A percentile compares a stretch with the other conserved stretches of the same genome.
Evolutionary conservation across 1,284 basidiomycete genomes (phyloP).

Genomic region (Pseudozyma flocculosa): DNA sequence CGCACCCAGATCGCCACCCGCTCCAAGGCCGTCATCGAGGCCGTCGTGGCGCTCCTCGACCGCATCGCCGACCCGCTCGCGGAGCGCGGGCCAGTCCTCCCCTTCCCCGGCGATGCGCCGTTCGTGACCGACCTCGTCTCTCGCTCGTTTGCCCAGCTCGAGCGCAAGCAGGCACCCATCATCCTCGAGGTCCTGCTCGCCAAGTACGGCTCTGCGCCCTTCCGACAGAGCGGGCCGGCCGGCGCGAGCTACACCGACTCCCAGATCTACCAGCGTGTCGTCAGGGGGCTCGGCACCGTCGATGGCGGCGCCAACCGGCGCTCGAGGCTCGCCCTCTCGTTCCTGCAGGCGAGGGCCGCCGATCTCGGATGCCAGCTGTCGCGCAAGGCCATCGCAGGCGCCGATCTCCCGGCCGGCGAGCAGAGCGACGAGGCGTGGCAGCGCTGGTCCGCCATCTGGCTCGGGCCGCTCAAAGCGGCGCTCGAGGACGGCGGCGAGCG

Average conservation of each 20-base stretch:
- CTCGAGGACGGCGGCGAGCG: slow-evolving; percentile 23
- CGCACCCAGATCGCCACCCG: slow-evolving; percentile 23
- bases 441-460: slow-evolving; percentile 20
- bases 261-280: slow-evolving; percentile 32
- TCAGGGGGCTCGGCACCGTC: slow-evolving; percentile 24
- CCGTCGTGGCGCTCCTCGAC: slow-evolving; percentile 12
- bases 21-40: slow-evolving; percentile 24
- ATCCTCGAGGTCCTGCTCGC: slow-evolving; percentile 26
- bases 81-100: slow-evolving; percentile 1
- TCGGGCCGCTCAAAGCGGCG: slow-evolving; percentile 8
- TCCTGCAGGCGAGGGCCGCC: slow-evolving; percentile 15
- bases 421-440: slow-evolving; percentile 5
- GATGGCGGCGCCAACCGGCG: slow-evolving; percentile 30
- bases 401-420: background rate
- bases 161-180: slow-evolving; percentile 35
- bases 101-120: slow-evolving; percentile 11
- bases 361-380: slow-evolving; percentile 16
- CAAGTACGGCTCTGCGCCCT: slow-evolving; percentile 26
- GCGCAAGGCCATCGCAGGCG: background rate
- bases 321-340: slow-evolving; percentile 20
- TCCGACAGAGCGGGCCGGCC: slow-evolving; percentile 6
- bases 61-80: slow-evolving; percentile 5
- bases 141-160: slow-evolving; percentile 17
- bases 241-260: slow-evolving; percentile 7
- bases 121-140: slow-evolving; percentile 20